Conservation (phyloP, 108 stramenopile genomes). For the Aurantiochytrium sp. region DNA sequence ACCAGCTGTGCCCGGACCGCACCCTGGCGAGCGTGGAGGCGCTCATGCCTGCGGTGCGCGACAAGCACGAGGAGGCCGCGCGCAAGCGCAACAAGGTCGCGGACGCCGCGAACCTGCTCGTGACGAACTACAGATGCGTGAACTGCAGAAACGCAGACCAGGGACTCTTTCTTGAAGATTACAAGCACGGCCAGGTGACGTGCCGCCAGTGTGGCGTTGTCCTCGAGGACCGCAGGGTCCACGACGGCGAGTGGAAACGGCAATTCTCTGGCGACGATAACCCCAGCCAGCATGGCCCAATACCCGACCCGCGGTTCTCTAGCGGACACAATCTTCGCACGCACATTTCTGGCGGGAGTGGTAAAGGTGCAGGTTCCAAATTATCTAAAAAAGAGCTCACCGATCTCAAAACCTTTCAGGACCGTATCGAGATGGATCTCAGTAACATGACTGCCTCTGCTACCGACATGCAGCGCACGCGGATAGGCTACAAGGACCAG, state of each 20-base stretch:
- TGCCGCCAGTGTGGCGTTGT: not conserved
- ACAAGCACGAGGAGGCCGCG: not conserved
- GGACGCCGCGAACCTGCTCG: not conserved
- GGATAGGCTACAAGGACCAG: slow-evolving; percentile 13
- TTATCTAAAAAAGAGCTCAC: not conserved
- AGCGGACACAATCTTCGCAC: not conserved
- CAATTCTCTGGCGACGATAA: slow-evolving; percentile 8
- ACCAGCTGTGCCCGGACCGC: not conserved
- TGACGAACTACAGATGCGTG: not conserved
- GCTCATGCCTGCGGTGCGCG: not conserved
- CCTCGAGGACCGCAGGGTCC: not conserved
- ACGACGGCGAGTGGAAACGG: slow-evolving; percentile 18
- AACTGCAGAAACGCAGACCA: not conserved
- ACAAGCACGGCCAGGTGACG: not conserved
- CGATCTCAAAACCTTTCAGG: not conserved
- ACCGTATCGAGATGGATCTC: not conserved
- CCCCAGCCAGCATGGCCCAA: not conserved
- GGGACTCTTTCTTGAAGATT: not conserved
- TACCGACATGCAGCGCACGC: not conserved
- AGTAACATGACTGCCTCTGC: not conserved
- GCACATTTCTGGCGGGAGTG: not conserved
- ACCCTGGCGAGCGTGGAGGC: not conserved
- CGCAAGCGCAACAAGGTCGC: not conserved
- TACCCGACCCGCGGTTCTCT: not conserved
- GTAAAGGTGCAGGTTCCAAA: not conserved